Percentiles rank a stretch among this genome's conserved stretches.
phyloP scores from a whole-genome alignment of 2,329 filamentous ascomycete species.

The Cladosporium sp. region DNA sequence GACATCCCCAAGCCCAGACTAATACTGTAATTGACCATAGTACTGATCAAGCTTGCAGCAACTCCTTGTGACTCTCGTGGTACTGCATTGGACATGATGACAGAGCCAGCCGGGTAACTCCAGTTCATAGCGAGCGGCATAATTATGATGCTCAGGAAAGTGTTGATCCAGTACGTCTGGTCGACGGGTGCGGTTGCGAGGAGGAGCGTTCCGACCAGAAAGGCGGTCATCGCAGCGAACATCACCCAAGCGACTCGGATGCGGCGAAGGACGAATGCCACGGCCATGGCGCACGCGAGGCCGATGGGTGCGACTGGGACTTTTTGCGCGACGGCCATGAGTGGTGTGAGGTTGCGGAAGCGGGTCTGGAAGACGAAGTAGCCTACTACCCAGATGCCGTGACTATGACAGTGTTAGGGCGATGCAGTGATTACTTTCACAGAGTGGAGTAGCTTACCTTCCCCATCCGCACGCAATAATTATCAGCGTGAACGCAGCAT shows the following conservation, averaged over 20 bases:
- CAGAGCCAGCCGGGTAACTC: constrained; percentile 63
- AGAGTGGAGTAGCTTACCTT: background rate
- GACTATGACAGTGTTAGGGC: background rate
- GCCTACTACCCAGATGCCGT: constrained; percentile 37
- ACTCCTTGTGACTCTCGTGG: constrained; percentile 52
- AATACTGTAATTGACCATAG: constrained; percentile 69
- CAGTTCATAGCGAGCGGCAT: constrained; percentile 63
- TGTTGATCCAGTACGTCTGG: constrained; percentile 66
- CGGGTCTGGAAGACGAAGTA: constrained; percentile 19
- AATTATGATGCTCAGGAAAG: constrained; percentile 60
- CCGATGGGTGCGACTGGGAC: constrained; percentile 40
- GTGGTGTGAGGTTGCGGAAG: constrained; percentile 30
- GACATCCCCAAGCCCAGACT: constrained; percentile 67
- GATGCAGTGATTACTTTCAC: too few relatives aligned
- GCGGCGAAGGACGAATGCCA: constrained; percentile 42
- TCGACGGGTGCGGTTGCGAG: constrained; percentile 51
- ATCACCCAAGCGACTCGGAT: constrained; percentile 42
- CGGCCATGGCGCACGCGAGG: constrained; percentile 39
- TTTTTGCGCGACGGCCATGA: constrained; percentile 39
- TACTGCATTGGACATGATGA: constrained; percentile 60
- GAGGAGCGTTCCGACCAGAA: constrained; percentile 46
- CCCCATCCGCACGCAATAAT: constrained; percentile 14
- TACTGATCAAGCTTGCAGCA: constrained; percentile 61
- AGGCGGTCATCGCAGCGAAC: constrained; percentile 43
- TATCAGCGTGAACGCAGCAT: constrained; percentile 33